Base-by-base conservation (phyloP, 78 protist genomes). In the Monosiga brevicollis region DNA sequence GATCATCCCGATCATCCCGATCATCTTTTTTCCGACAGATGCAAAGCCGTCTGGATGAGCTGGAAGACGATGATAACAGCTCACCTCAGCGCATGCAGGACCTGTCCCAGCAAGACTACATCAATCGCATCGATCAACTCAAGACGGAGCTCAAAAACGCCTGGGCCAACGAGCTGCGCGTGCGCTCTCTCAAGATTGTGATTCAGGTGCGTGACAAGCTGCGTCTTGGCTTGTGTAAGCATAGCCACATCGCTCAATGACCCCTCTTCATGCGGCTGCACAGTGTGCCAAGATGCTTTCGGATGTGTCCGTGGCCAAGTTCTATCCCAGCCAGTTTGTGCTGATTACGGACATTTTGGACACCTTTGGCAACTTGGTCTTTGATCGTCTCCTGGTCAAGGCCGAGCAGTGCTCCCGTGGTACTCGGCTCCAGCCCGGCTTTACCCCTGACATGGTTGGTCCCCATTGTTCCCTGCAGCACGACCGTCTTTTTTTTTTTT, bases 291-390 rank as follows among this genome's bases (percentile, higher is more conserved):
- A 92, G 86, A 20, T 92, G 62, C 90, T 93, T 73, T 11, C 78
- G 9, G 84, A 82, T 73, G 92, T 86, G 42, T 49, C 73, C 72
- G 85, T 84, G 39, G 84, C 83, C 49, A 73, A 80, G 78, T 95
- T 95, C 87, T 95, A 93, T 81, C 98, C 98, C 40, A 81, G 90
- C 83, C 80, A 92, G 74, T 95, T 94, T 80, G 96, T 94, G 25
- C 91, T 95, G 36, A 78, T 90, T 22, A 84, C 96, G 2, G 93
- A 94, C 70, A 91, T 95, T 22, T 84, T 95, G 49, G 98, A 95
- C 88, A 92, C 91, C 1, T 95, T 95, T 82, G 98, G 98, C 11
- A 82, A 79, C 55, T 78, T 95, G 25, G 98, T 94, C 32, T 92
- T 81, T 76, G 94, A 92, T 22, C 89, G 94, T 9, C 71, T 91